Evolutionary conservation across 2,329 filamentous ascomycete species (phyloP), one percentile per base, ranked within the genome.

Genomic region (Stagonosporopsis cucurbitacearum): DNA sequence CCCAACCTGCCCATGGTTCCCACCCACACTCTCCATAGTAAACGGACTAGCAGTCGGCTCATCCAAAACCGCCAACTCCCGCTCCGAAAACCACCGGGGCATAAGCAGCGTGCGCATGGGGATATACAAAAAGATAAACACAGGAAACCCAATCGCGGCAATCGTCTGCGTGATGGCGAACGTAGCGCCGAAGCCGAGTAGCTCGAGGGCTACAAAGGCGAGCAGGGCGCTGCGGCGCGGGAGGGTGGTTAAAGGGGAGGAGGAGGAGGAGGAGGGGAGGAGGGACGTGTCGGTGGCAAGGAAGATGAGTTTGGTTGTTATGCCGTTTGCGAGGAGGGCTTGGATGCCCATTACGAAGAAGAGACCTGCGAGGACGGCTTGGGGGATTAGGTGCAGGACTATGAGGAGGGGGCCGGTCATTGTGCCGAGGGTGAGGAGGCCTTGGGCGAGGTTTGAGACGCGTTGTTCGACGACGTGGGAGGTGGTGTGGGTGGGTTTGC

Each of bases 121-220:
- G 7, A 87, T 85, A 17, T 86, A 75, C 4, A 81, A 68, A 17
- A 84, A 76, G 55, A 86, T 85, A 47, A 86, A 78, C 13, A 86
- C 78, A 0, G 84, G 84, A 58, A 86, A 86, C 0, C 82, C 82
- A 60, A 86, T 84, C 0, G 83, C 84, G 0, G 81, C 84, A 22
- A 86, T 81, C 0, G 84, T 86, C 67, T 86, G 82, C 2, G 83
- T 84, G 48, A 86, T 82, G 0, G 82, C 84, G 12, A 87, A 83
- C 3, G 80, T 83, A 6, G 80, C 78, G 0, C 77, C 79, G 19
- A 86, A 83, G 2, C 79, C 81, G 2, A 82, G 37, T 2, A 82
- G 63, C 63, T 86, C 82, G 19, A 83, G 78, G 12, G 71, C 76
- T 1, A 85, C 76, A 62, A 82, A 87, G 2, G 78, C 75, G 57